These are phyloP conservation scores for Pyrrhoderma lamaoense DNA, from an alignment of 1,284 basidiomycete species.

Conservation along the genomic window DNA sequence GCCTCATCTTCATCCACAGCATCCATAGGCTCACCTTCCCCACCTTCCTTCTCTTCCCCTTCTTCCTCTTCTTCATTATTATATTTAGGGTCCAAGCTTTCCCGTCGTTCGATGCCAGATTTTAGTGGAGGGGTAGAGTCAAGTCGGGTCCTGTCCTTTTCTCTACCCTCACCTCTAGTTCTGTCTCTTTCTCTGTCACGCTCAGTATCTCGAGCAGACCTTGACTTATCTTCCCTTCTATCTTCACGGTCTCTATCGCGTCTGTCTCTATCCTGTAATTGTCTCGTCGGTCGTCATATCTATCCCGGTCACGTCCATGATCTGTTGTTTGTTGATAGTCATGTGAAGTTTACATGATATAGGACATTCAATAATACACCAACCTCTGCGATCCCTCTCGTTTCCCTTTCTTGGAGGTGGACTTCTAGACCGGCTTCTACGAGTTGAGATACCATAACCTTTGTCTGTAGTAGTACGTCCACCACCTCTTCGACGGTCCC, in stretches of 20 bases:
- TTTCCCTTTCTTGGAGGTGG: not conserved
- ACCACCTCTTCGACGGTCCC: constrained; percentile 33
- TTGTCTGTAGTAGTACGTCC: constrained; percentile 37
- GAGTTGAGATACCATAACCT: not conserved
- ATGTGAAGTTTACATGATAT: constrained; percentile 18
- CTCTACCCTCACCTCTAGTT: not conserved
- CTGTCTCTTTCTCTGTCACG: not conserved
- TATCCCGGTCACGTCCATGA: constrained; percentile 23
- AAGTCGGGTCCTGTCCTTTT: too few relatives aligned
- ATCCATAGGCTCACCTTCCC: constrained; percentile 59
- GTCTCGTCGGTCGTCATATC: constrained; percentile 26
- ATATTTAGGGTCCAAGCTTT: constrained; percentile 32
- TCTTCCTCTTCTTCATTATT: constrained; percentile 31
- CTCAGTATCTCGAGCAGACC: constrained; percentile 14
- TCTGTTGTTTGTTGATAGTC: not conserved
- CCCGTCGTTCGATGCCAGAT: constrained; percentile 23
- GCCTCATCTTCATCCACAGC: constrained; percentile 59
- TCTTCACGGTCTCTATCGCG: constrained; percentile 17
- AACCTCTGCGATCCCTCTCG: not conserved
- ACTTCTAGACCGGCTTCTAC: not conserved
- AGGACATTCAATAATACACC: not conserved
- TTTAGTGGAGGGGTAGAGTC: constrained; percentile 16
- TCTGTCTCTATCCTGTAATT: constrained; percentile 28
- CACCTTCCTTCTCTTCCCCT: constrained; percentile 21
- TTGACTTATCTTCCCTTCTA: constrained; percentile 9